Conservation (phyloP, 2,329 filamentous ascomycete genomes). For the Neonectria neomacrospora region DNA sequence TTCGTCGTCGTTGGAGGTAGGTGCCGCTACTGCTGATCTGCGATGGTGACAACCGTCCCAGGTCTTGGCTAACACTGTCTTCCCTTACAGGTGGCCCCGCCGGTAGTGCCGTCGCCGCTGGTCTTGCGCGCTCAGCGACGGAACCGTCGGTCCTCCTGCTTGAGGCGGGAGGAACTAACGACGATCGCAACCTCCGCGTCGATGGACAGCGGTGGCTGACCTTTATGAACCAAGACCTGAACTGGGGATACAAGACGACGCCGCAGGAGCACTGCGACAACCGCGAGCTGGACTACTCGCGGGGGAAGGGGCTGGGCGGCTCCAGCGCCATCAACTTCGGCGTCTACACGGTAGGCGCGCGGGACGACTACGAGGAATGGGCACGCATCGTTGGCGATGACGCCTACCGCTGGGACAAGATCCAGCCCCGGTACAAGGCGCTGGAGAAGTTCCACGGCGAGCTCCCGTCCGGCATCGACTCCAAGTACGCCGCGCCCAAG, state of each 20-base stretch:
- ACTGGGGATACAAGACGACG: conserved; percentile 63
- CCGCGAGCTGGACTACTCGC: conserved; percentile 60
- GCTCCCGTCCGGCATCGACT: conserved; percentile 50
- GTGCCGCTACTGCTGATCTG: conserved; percentile 2
- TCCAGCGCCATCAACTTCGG: conserved; percentile 66
- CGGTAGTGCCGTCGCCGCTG: conserved; percentile 65
- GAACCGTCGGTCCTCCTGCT: conserved; percentile 67
- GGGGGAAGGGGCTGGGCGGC: conserved; percentile 63
- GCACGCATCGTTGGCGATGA: conserved; percentile 66
- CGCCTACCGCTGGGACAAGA: conserved; percentile 64
- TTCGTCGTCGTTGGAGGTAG: conserved; percentile 40
- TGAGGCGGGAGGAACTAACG: conserved; percentile 66
- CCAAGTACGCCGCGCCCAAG: conserved; percentile 60
- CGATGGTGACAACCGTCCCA: not conserved
- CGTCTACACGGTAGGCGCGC: conserved; percentile 64
- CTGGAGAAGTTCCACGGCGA: conserved; percentile 65
- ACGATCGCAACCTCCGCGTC: conserved; percentile 58
- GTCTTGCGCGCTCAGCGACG: conserved; percentile 58
- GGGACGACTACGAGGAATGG: conserved; percentile 72
- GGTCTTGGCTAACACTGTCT: no score
- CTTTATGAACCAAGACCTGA: conserved; percentile 59
- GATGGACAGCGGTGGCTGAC: conserved; percentile 67
- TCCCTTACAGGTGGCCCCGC: conserved; percentile 60
- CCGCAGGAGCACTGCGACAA: conserved; percentile 57
- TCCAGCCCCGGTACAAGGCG: conserved; percentile 60